phyloP scores from a whole-genome alignment of 305 asterid species.

The Fraxinus paxiana region DNA sequence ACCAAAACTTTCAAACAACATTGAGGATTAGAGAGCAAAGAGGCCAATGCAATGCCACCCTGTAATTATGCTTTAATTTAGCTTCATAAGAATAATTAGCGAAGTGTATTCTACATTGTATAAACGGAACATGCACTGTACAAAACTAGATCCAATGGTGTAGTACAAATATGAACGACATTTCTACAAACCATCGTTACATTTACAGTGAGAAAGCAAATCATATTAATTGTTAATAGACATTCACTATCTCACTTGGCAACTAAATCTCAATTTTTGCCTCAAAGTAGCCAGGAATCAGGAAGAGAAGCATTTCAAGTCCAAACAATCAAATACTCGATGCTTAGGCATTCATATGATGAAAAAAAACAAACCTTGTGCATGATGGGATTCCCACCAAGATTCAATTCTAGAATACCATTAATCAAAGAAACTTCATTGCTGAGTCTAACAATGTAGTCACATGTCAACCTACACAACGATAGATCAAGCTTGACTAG shows the following conservation, averaged over 20 bases:
- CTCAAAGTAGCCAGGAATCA: conserved; percentile 12
- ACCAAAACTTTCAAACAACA: conserved; percentile 59
- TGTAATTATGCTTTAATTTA: conserved; percentile 37
- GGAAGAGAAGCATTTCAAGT: conserved; percentile 14
- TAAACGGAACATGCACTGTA: background rate
- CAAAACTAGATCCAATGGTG: conserved; percentile 2
- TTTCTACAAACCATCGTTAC: background rate
- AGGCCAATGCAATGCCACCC: conserved; percentile 75
- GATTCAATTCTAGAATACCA: conserved; percentile 72
- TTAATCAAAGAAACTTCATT: conserved; percentile 45
- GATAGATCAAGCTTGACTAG: conserved; percentile 75
- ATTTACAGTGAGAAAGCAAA: conserved; percentile 10
- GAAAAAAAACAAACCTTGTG: conserved; percentile 58
- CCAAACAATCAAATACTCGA: background rate
- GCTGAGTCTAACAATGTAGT: conserved; percentile 48
- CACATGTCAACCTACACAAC: conserved; percentile 53
- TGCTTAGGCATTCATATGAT: background rate
- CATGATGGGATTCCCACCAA: conserved; percentile 70
- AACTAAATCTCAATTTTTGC: background rate
- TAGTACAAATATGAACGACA: background rate
- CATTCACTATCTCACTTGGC: background rate
- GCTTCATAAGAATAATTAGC: conserved; percentile 13
- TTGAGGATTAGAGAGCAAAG: conserved; percentile 50
- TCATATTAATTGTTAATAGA: conserved; percentile 7
- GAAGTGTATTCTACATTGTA: background rate